Evolutionary conservation across 345 rosid species (phyloP).

Genomic region (Eucalyptus caleyi): DNA sequence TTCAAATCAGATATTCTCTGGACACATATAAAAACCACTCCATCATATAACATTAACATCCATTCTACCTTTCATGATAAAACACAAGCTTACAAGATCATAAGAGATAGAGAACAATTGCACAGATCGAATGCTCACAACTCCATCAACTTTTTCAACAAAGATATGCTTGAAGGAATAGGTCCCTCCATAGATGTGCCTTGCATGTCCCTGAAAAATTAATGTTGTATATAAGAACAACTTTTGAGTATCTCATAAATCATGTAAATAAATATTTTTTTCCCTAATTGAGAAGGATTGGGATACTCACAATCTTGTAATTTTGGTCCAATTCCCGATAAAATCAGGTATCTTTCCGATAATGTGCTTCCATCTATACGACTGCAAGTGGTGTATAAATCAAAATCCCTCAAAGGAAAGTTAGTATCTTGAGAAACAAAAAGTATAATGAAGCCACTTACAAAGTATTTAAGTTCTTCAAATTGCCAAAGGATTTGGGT

Average conservation of each 20-base stretch:
- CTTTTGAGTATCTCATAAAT: background rate
- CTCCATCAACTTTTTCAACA: slow-evolving; percentile 21
- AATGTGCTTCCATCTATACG: slow-evolving; percentile 66
- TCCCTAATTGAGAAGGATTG: background rate
- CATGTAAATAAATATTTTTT: too few relatives aligned
- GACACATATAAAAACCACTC: background rate
- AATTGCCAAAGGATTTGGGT: slow-evolving; percentile 51
- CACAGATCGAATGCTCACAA: slow-evolving; percentile 21
- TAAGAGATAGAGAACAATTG: background rate
- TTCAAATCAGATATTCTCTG: slow-evolving; percentile 72
- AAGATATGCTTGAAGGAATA: background rate
- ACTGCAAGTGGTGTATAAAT: slow-evolving; percentile 11
- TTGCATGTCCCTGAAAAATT: slow-evolving; percentile 45
- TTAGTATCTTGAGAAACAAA: background rate
- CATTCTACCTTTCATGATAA: background rate
- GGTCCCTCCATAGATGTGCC: slow-evolving; percentile 89
- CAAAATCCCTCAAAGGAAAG: background rate
- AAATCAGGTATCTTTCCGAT: slow-evolving; percentile 69
- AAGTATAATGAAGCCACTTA: slow-evolving; percentile 18
- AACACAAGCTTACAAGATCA: background rate
- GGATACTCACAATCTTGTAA: slow-evolving; percentile 43
- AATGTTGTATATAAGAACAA: background rate
- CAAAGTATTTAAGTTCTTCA: slow-evolving; percentile 64
- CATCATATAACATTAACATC: background rate
- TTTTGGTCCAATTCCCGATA: slow-evolving; percentile 67